These are phyloP conservation scores for Curvularia lunata DNA, from an alignment of 2,329 filamentous ascomycete genomes.

Conservation along the genomic window DNA sequence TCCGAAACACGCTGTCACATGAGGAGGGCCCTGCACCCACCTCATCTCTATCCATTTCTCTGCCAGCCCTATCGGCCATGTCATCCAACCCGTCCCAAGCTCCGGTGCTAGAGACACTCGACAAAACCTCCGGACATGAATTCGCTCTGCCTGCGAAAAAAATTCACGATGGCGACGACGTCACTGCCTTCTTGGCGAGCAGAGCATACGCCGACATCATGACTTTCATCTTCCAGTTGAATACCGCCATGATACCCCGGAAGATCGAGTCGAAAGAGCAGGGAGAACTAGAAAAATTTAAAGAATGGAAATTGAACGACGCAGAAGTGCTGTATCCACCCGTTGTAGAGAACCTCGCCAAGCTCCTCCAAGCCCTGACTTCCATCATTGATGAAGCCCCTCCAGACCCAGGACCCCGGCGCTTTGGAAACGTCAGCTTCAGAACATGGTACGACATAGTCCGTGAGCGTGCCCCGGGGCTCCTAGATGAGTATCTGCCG, in stretches of 20 bases:
- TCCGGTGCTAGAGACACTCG: constrained; percentile 33
- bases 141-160: constrained; percentile 76
- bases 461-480: constrained; percentile 61
- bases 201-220: constrained; percentile 87
- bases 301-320: constrained; percentile 60
- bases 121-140: constrained; percentile 25
- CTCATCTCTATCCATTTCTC: constrained; percentile 5
- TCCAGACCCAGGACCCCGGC: constrained; percentile 81
- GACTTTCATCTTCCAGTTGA: constrained; percentile 87
- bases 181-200: constrained; percentile 78
- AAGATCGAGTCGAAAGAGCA: constrained; percentile 51
- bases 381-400: constrained; percentile 77
- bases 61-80: constrained; percentile 30
- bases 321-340: constrained; percentile 57
- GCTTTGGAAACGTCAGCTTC: constrained; percentile 93
- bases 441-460: constrained; percentile 79
- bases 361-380: constrained; percentile 69
- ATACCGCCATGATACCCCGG: constrained; percentile 80
- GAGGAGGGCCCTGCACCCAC: constrained; percentile 9
- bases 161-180: constrained; percentile 85
- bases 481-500: constrained; percentile 66
- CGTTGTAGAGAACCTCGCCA: constrained; percentile 68
- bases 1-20: constrained; percentile 31
- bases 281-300: constrained; percentile 46
- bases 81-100: constrained; percentile 22